Conservation (phyloP, 306 rosid genomes). For the Vicia villosa region DNA sequence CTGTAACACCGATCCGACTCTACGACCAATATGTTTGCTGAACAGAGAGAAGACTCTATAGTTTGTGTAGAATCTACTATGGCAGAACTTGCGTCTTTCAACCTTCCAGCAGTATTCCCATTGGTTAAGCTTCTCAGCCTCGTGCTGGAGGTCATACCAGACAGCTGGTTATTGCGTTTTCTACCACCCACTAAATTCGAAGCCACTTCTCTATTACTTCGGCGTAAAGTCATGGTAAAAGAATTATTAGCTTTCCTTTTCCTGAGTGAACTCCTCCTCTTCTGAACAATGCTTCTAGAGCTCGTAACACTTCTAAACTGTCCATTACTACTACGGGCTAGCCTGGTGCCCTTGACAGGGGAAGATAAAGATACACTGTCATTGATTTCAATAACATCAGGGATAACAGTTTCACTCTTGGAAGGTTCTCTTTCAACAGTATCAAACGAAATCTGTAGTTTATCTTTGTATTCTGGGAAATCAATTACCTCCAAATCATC, state of each 20-base stretch:
- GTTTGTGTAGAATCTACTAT: conserved; percentile 24
- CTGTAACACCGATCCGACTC: conserved; percentile 62
- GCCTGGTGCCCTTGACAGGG: conserved; percentile 48
- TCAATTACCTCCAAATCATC: conserved; percentile 39
- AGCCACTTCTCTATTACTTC: conserved; percentile 41
- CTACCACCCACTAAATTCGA: conserved; percentile 45
- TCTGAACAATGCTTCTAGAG: conserved; percentile 59
- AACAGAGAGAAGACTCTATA: conserved; percentile 51
- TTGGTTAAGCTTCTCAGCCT: conserved; percentile 45
- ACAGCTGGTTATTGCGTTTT: conserved; percentile 42
- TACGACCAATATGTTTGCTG: conserved; percentile 58
- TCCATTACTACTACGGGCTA: conserved; percentile 44
- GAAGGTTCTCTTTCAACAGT: conserved; percentile 27
- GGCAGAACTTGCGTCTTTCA: conserved; percentile 44
- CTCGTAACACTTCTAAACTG: conserved; percentile 49
- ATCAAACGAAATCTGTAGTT: conserved; percentile 23
- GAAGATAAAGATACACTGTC: conserved; percentile 38
- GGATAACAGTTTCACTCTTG: conserved; percentile 1
- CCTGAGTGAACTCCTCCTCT: conserved; percentile 76
- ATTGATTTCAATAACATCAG: conserved; percentile 38
- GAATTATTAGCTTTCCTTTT: conserved; percentile 60
- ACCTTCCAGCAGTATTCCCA: conserved; percentile 29
- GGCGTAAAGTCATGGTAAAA: conserved; percentile 40
- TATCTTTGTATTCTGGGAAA: conserved; percentile 38
- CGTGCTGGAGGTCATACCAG: conserved; percentile 40